Percentiles rank a stretch among this genome's conserved stretches.
These are phyloP conservation scores for Colletotrichum sp. DNA, from an alignment of 2,329 filamentous ascomycete genomes.

Conservation along the genomic window DNA sequence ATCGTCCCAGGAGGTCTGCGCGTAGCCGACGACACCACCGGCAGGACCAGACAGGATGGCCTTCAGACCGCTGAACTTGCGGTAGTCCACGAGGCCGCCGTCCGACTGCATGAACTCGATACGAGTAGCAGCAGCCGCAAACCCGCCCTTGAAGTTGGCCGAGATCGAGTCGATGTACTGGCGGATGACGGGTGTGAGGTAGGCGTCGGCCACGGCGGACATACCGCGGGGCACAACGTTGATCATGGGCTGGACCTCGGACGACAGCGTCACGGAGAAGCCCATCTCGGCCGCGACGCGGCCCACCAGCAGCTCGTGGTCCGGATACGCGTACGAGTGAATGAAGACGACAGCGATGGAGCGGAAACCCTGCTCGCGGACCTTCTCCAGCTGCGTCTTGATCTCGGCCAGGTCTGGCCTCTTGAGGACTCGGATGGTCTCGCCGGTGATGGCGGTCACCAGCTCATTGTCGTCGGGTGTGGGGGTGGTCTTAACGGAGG, in stretches of 20 bases:
- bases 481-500: constrained; percentile 49
- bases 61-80: constrained; percentile 70
- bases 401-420: constrained; percentile 61
- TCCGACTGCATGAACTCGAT: constrained; percentile 78
- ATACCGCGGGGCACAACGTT: constrained; percentile 49
- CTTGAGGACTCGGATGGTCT: constrained; percentile 70
- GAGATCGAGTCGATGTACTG: constrained; percentile 39
- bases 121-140: constrained; percentile 42
- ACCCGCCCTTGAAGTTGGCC: constrained; percentile 40
- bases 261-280: constrained; percentile 44
- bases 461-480: constrained; percentile 55
- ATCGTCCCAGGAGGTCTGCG: constrained; percentile 73
- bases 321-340: constrained; percentile 70
- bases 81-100: constrained; percentile 56
- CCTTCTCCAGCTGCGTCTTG: constrained; percentile 58
- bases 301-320: constrained; percentile 52
- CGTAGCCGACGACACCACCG: constrained; percentile 80
- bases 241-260: constrained; percentile 44
- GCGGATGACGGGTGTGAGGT: constrained; percentile 44
- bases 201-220: constrained; percentile 47
- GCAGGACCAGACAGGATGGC: constrained; percentile 77
- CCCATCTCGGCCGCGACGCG: constrained; percentile 42
- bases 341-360: constrained; percentile 66
- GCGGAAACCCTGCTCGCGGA: constrained; percentile 65
- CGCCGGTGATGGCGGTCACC: constrained; percentile 65